phyloP scores from a whole-genome alignment of 2,329 filamentous ascomycete genomes.

The Sporothrix phasma region DNA sequence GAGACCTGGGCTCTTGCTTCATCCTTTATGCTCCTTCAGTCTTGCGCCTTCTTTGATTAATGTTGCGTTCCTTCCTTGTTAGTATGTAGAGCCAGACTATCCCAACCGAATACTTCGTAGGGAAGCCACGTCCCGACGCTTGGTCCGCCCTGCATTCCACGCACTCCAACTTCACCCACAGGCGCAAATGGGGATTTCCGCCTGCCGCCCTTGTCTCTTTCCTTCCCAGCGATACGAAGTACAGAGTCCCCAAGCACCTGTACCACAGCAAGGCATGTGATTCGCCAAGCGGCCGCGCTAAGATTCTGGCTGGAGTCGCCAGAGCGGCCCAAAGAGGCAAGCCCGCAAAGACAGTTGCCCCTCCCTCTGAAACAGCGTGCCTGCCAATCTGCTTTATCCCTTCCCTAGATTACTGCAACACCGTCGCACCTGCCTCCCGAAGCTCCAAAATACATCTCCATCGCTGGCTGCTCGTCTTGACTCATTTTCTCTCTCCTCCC shows the following conservation, averaged over 20 bases:
- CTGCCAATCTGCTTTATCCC: not conserved
- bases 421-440: not conserved
- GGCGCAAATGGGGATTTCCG: not conserved
- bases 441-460: not conserved
- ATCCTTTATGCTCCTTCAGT: too few relatives aligned
- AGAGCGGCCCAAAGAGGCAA: not conserved
- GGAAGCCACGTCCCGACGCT: not conserved
- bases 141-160: not conserved
- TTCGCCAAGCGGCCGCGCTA: conserved; percentile 5
- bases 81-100: not conserved
- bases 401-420: not conserved
- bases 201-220: not conserved
- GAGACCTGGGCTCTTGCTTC: not conserved
- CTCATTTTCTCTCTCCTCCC: not conserved
- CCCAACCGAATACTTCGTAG: not conserved
- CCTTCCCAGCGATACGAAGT: too few relatives aligned
- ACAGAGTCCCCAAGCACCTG: not conserved
- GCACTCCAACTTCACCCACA: not conserved
- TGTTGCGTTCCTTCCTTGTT: not conserved
- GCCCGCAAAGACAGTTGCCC: not conserved
- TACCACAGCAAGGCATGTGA: conserved; percentile 8
- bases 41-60: too few relatives aligned
- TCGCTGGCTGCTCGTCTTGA: not conserved
- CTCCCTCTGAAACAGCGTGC: not conserved
- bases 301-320: not conserved